These are phyloP conservation scores for Neonectria ditissima DNA, from an alignment of 2,329 filamentous ascomycete species.

Conservation along the genomic window DNA sequence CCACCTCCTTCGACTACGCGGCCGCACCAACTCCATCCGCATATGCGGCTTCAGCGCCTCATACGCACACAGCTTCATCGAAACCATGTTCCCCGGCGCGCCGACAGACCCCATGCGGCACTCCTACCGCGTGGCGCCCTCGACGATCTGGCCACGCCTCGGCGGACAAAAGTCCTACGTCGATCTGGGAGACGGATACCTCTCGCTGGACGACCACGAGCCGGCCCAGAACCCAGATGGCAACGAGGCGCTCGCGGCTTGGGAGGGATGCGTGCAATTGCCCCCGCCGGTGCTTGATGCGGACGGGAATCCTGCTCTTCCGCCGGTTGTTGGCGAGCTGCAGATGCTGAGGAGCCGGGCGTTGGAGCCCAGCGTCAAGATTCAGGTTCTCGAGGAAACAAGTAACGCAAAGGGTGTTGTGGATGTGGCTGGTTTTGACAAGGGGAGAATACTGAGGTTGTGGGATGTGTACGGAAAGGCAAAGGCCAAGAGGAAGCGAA, in stretches of 20 bases:
- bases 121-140: constrained; percentile 48
- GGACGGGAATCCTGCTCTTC: constrained; percentile 27
- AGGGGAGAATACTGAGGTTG: constrained; percentile 12
- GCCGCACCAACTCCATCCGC: constrained; percentile 48
- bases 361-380: constrained; percentile 19
- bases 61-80: constrained; percentile 46
- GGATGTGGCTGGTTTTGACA: not conserved
- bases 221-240: not conserved
- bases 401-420: not conserved
- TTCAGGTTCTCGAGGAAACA: constrained; percentile 13
- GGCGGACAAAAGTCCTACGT: constrained; percentile 45
- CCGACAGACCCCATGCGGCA: constrained; percentile 18
- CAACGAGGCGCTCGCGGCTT: constrained; percentile 8
- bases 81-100: constrained; percentile 41
- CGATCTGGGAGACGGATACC: constrained; percentile 39
- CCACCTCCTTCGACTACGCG: constrained; percentile 46
- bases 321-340: constrained; percentile 32
- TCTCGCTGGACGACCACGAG: constrained; percentile 41
- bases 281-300: constrained; percentile 40
- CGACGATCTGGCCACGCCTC: constrained; percentile 48
- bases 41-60: constrained; percentile 52
- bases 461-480: constrained; percentile 22
- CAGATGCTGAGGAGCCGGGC: constrained; percentile 25
- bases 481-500: constrained; percentile 10
- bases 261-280: constrained; percentile 43